Evolutionary conservation across 2,329 filamentous ascomycete genomes (phyloP).

Genomic region (Malbranchea zuffiana): DNA sequence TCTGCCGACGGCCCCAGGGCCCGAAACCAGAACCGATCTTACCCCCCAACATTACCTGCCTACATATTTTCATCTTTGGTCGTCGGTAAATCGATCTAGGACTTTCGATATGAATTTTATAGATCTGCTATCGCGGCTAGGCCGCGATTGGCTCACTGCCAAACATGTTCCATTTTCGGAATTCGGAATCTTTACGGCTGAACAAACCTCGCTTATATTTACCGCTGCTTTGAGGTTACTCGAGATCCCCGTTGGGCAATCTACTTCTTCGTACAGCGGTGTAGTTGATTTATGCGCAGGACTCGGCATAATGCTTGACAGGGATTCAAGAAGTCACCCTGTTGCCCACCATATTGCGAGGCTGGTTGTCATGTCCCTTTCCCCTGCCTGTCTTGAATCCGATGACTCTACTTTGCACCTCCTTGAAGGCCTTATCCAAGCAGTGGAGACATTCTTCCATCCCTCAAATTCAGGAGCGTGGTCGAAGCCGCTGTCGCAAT

Average conservation of each 20-base stretch:
- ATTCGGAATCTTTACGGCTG: slow-evolving; percentile 81
- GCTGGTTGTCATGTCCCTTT: slow-evolving; percentile 87
- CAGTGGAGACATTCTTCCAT: slow-evolving; percentile 96
- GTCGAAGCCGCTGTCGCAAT: slow-evolving; percentile 80
- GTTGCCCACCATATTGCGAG: slow-evolving; percentile 83
- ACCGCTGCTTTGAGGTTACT: slow-evolving; percentile 79
- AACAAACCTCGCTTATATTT: slow-evolving; percentile 87
- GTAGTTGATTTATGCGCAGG: slow-evolving; percentile 74
- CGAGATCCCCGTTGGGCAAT: slow-evolving; percentile 93
- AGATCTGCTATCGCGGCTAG: slow-evolving; percentile 77
- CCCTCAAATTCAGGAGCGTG: slow-evolving; percentile 89
- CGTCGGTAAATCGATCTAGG: slow-evolving; percentile 79
- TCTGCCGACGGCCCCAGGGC: slow-evolving; percentile 65
- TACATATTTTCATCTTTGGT: slow-evolving; percentile 95
- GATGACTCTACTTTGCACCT: slow-evolving; percentile 70
- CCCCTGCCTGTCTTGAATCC: slow-evolving; percentile 66
- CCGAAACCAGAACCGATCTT: slow-evolving; percentile 60
- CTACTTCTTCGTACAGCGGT: slow-evolving; percentile 77
- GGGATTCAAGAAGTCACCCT: slow-evolving; percentile 88
- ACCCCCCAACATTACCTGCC: slow-evolving; percentile 81
- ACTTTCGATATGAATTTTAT: slow-evolving; percentile 77
- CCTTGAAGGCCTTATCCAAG: slow-evolving; percentile 83
- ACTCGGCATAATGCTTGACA: slow-evolving; percentile 73
- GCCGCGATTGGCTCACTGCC: slow-evolving; percentile 69
- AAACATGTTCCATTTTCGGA: slow-evolving; percentile 68